phyloP scores from a whole-genome alignment of 2,329 filamentous ascomycete genomes.

The Pseudogymnoascus sp. region DNA sequence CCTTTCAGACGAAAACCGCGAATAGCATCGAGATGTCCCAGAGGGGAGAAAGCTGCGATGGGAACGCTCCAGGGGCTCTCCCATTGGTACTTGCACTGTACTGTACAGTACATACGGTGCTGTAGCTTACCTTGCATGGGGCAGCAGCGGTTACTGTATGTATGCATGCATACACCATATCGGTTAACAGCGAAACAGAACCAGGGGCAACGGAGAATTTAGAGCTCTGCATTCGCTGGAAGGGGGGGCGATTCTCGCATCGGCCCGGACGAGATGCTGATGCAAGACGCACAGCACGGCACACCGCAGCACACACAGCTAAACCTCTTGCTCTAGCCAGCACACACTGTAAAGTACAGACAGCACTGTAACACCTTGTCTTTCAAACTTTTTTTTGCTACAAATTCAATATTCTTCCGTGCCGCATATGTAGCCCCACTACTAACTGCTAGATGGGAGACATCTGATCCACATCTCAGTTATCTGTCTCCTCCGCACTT shows the following conservation, averaged over 20 bases:
- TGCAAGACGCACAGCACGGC: neutral
- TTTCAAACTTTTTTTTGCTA: constrained; percentile 3
- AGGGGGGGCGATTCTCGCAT: constrained; percentile 5
- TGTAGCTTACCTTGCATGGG: neutral
- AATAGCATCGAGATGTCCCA: neutral
- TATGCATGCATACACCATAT: neutral
- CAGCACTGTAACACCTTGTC: neutral
- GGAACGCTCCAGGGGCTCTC: neutral
- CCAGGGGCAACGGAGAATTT: constrained; percentile 8
- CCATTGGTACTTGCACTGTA: neutral
- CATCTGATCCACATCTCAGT: neutral
- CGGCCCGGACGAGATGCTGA: constrained; percentile 7
- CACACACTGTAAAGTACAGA: too few species aligned
- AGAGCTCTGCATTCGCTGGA: neutral
- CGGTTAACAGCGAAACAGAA: constrained; percentile 6
- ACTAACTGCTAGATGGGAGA: neutral
- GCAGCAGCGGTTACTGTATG: neutral
- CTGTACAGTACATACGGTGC: too few species aligned
- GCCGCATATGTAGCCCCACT: constrained; percentile 3
- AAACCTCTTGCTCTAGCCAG: too few species aligned
- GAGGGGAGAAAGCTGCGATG: neutral
- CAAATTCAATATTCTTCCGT: constrained; percentile 9
- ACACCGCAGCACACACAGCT: too few species aligned
- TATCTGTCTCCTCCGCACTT: neutral
- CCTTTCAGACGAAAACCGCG: neutral